phyloP scores from a whole-genome alignment of 75 land plant species.

The Selaginella moellendorffii region DNA sequence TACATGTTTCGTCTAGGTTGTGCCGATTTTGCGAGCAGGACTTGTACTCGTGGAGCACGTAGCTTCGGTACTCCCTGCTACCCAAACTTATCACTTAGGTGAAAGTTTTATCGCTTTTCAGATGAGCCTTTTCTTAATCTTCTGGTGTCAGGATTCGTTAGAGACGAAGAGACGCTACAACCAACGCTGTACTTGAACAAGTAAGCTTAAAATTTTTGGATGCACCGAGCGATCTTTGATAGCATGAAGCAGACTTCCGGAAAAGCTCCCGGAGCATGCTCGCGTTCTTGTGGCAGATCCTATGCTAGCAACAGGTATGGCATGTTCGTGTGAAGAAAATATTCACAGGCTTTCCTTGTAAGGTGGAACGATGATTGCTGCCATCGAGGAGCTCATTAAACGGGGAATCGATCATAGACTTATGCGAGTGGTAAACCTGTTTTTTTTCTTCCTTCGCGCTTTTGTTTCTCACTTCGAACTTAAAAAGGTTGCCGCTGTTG shows the following conservation, averaged over 20 bases:
- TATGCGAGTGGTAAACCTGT: conserved; percentile 93
- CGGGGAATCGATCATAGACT: conserved; percentile 63
- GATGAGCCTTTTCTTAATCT: no score
- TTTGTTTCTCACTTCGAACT: not conserved
- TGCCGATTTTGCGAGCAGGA: conserved; percentile 97
- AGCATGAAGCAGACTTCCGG: conserved; percentile 64
- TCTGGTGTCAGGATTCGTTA: conserved; percentile 43
- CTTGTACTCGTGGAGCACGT: conserved; percentile 80
- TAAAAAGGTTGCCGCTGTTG: conserved; percentile 83
- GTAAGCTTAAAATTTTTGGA: conserved; percentile 28
- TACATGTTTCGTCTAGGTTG: conserved; percentile 38
- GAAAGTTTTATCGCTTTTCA: conserved; percentile 10
- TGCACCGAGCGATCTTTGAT: not conserved
- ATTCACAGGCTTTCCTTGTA: conserved; percentile 12
- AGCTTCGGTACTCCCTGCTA: conserved; percentile 68
- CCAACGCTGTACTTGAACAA: conserved; percentile 80
- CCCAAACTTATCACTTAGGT: conserved; percentile 90
- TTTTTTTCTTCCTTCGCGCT: conserved; percentile 10
- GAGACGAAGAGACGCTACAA: conserved; percentile 78
- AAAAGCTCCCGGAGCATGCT: conserved; percentile 61
- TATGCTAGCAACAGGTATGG: conserved; percentile 99
- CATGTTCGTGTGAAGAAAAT: not conserved
- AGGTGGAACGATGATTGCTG: conserved; percentile 95
- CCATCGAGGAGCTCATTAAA: conserved; percentile 60
- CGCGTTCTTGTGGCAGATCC: conserved; percentile 85